Evolutionary conservation across 1,284 basidiomycete species (phyloP).

Genomic region (Microbotryum lychnidis-dioicae): DNA sequence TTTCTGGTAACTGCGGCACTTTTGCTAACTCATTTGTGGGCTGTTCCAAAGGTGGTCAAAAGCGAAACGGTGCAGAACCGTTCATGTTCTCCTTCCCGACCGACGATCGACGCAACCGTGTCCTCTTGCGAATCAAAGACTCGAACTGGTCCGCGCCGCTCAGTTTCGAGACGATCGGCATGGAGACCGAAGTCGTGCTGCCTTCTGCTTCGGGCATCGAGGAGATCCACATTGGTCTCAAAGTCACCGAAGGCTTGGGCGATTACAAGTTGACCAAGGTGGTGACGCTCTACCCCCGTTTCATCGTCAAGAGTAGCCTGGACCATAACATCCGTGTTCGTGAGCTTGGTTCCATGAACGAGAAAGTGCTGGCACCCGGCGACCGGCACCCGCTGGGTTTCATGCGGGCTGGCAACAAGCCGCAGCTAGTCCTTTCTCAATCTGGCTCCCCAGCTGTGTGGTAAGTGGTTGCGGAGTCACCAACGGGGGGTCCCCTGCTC

Average conservation of each 20-base stretch:
- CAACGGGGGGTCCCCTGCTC: not conserved
- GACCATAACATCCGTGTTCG: conserved; percentile 65
- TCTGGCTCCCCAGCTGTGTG: conserved; percentile 71
- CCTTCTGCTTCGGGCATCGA: conserved; percentile 60
- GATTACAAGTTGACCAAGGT: conserved; percentile 97
- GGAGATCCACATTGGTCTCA: conserved; percentile 79
- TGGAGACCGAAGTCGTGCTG: conserved; percentile 76
- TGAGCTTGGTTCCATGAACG: conserved; percentile 60
- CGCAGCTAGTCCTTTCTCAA: conserved; percentile 69
- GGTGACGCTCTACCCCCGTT: conserved; percentile 83
- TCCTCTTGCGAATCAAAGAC: conserved; percentile 73
- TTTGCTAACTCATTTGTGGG: conserved; percentile 4
- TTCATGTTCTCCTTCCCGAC: conserved; percentile 74
- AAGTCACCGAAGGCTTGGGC: conserved; percentile 85
- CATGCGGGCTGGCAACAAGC: conserved; percentile 53
- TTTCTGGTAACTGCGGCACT: not conserved
- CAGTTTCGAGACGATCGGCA: conserved; percentile 81
- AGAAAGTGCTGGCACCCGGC: conserved; percentile 47
- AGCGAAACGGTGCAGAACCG: conserved; percentile 37
- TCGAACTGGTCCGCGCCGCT: conserved; percentile 85
- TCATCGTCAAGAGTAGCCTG: conserved; percentile 79
- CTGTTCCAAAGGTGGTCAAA: conserved; percentile 43
- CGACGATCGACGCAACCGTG: conserved; percentile 70
- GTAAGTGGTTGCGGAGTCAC: conserved; percentile 45
- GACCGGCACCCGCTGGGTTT: conserved; percentile 64